Base-by-base conservation (phyloP, 2,329 filamentous ascomycete species). In the Sclerotinia borealis region DNA sequence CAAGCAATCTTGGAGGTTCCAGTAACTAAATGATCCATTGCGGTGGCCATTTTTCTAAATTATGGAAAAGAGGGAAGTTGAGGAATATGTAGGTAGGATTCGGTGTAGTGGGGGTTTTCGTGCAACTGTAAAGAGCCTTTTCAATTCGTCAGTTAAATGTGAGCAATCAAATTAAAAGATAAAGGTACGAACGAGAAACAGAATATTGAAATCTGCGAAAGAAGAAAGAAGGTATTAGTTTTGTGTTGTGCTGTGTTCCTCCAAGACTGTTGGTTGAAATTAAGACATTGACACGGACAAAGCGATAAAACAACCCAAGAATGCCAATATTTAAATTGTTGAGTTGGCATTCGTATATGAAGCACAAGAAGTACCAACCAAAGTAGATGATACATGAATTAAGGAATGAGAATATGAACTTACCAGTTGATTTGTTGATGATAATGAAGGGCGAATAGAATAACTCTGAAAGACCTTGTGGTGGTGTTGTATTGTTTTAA, bases 11-110 rank as follows among this genome's bases (percentile, higher is more conserved):
- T 84, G 75, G 84, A 84, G 73, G 86, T 88, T 77, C 90, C 88
- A 75, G 90, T 86, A 76, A 86, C 85, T 76, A 96, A 87, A 80
- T 96, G 92, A 78, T 96, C 91, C 76, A 95, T 85, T 77, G 92
- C 89, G 75, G 87, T 89, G 64, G 80, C 79, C 73, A 75, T 75
- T 64, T 39, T 68, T 52, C 7, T 3, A 54, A 39, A 36, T 59
- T 27, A 52, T 47, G 54, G 34, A 50, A 25, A 13, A 37, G 39
- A 29, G 51, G 41, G 41, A 58, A 34, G 36, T 34, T 34, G 54
- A 47, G 34, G 52, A 8, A 36, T 59, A 50, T 59, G 54, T 63
- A 63, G 43, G 43, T 39, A 19, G 54, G 22, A 56, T 29, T 41
- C 4, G 45, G 17, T n/a, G 15, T 48, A 41, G 43, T 50, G 61